A percentile compares a stretch with the other conserved stretches of the same genome.
Conservation (phyloP, 345 rosid species). For the Bretschneidera sinensis region DNA sequence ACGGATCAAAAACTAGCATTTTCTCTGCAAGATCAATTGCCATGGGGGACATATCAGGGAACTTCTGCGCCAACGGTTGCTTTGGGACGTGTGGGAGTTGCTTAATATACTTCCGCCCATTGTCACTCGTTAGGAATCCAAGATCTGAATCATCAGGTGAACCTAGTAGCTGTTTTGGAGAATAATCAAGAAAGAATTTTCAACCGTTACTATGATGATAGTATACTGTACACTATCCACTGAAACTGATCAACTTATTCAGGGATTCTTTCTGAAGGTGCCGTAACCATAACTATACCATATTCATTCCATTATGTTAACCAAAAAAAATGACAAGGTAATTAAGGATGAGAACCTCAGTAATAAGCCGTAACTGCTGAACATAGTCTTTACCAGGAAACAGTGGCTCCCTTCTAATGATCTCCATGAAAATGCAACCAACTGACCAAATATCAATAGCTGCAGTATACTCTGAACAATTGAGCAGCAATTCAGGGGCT, state of each 20-base stretch:
- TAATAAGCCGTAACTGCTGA: conserved; percentile 74
- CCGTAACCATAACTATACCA: neutral
- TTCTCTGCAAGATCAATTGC: conserved; percentile 81
- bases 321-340: conserved; percentile 1
- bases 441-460: conserved; percentile 95
- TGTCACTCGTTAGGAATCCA: conserved; percentile 77
- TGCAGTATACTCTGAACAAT: conserved; percentile 67
- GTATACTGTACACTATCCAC: neutral
- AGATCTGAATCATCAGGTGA: conserved; percentile 85
- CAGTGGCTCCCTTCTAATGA: conserved; percentile 65
- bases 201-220: neutral
- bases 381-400: conserved; percentile 87
- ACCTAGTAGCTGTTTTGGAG: conserved; percentile 55
- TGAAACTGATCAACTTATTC: conserved; percentile 6
- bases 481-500: conserved; percentile 74
- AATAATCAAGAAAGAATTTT: conserved; percentile 4
- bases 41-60: conserved; percentile 53
- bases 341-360: conserved; percentile 43
- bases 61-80: conserved; percentile 59
- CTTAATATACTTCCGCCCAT: conserved; percentile 70
- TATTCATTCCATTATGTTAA: neutral
- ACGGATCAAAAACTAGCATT: conserved; percentile 84
- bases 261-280: neutral
- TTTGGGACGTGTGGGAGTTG: conserved; percentile 70
- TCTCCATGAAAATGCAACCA: conserved; percentile 91